Evolutionary conservation across 331 rosid genomes (phyloP).

Genomic region (Ulmus americana): DNA sequence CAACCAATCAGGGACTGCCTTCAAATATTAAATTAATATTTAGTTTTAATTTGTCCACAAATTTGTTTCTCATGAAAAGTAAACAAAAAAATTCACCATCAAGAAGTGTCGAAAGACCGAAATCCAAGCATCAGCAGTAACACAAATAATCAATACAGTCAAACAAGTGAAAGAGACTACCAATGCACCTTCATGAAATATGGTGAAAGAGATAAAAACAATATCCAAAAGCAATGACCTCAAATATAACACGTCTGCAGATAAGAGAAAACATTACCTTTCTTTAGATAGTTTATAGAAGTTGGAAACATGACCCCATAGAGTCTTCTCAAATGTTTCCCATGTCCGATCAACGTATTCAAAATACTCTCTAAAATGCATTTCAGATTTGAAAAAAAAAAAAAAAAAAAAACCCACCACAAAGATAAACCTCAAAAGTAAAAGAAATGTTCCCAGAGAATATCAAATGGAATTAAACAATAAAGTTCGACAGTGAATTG

Average conservation of each 20-base stretch:
- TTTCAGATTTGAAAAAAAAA: constrained; percentile 17
- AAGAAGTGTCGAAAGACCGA: neutral
- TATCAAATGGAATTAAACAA: constrained; percentile 14
- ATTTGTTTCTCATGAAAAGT: neutral
- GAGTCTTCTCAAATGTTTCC: constrained; percentile 95
- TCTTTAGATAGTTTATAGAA: constrained; percentile 86
- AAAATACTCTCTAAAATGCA: constrained; percentile 67
- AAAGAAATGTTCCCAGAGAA: neutral
- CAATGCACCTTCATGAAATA: constrained; percentile 6
- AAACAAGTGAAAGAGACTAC: neutral
- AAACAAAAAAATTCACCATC: neutral
- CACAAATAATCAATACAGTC: neutral
- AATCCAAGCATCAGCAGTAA: neutral
- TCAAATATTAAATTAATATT: too few species aligned
- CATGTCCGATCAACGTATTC: constrained; percentile 92
- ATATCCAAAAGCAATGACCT: neutral
- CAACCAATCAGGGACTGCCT: too few species aligned
- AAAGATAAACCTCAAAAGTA: constrained; percentile 8
- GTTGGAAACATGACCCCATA: constrained; percentile 86
- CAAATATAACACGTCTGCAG: constrained; percentile 7
- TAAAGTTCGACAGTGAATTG: neutral
- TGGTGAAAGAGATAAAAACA: neutral
- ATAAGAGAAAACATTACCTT: constrained; percentile 49
- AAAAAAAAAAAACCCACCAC: constrained; percentile 12
- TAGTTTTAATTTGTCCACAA: neutral